Conservation (phyloP, 176 grass and related monocot species). For the Poa annua region DNA sequence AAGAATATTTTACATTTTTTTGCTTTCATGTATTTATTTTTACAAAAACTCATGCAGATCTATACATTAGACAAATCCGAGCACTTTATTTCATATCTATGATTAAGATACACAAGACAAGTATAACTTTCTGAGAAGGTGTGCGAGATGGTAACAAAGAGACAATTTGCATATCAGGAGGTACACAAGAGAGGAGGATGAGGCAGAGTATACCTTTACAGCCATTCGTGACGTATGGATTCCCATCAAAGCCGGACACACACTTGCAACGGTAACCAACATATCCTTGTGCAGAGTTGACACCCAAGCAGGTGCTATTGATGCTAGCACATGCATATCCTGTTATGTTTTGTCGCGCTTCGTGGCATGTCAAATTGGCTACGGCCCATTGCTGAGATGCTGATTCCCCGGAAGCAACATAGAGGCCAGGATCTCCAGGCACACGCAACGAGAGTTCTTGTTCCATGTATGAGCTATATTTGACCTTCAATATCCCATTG, state of each 20-base stretch:
- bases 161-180: not conserved
- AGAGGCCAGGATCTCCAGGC: no score
- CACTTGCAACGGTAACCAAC: conserved; percentile 32
- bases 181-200: not conserved
- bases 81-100: not conserved
- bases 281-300: not conserved
- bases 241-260: not conserved
- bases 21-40: no score
- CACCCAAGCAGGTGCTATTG: not conserved
- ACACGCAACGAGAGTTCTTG: no score
- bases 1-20: no score
- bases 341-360: not conserved
- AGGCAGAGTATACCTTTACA: not conserved
- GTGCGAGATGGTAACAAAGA: not conserved
- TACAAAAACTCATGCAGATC: not conserved
- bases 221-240: not conserved
- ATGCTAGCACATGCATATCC: conserved; percentile 10
- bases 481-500: no score
- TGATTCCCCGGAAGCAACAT: not conserved
- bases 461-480: no score
- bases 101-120: not conserved
- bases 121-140: not conserved
- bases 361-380: not conserved
- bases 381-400: not conserved
- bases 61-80: not conserved